These are phyloP conservation scores for Tuber brumale DNA, from an alignment of 495 filamentous ascomycete species.

Conservation along the genomic window DNA sequence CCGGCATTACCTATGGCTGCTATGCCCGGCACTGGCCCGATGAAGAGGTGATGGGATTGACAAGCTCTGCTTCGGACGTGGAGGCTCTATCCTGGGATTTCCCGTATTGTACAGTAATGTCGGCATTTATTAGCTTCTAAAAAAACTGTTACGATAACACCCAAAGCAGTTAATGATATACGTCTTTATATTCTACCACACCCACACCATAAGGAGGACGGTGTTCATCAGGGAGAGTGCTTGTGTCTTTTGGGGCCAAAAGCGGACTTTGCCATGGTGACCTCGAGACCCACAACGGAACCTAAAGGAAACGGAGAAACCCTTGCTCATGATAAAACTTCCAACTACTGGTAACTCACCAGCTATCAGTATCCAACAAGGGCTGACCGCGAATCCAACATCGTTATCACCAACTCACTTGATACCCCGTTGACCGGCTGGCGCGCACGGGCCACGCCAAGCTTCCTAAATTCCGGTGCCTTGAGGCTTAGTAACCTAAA, in stretches of 20 bases:
- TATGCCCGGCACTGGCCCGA: conserved; percentile 10
- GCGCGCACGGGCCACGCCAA: conserved; percentile 1
- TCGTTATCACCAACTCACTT: background rate
- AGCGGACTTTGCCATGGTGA: background rate
- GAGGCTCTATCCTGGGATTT: background rate
- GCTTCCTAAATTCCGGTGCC: background rate
- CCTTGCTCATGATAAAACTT: background rate
- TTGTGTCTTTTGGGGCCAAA: background rate
- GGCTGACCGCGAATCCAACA: background rate
- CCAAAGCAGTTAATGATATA: background rate
- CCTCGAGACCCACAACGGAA: background rate
- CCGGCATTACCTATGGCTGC: conserved; percentile 30
- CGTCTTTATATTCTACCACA: background rate
- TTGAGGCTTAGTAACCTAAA: background rate
- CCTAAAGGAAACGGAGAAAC: background rate
- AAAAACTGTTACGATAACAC: background rate
- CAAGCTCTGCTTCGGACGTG: background rate
- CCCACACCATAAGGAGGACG: background rate
- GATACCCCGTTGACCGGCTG: background rate
- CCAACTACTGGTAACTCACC: background rate
- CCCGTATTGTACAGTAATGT: background rate
- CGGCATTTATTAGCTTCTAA: background rate
- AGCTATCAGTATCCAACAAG: background rate
- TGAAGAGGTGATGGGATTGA: conserved; percentile 26
- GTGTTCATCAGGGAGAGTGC: background rate